Evolutionary conservation across 306 rosid species (phyloP).

Genomic region (Biancaea sappan): DNA sequence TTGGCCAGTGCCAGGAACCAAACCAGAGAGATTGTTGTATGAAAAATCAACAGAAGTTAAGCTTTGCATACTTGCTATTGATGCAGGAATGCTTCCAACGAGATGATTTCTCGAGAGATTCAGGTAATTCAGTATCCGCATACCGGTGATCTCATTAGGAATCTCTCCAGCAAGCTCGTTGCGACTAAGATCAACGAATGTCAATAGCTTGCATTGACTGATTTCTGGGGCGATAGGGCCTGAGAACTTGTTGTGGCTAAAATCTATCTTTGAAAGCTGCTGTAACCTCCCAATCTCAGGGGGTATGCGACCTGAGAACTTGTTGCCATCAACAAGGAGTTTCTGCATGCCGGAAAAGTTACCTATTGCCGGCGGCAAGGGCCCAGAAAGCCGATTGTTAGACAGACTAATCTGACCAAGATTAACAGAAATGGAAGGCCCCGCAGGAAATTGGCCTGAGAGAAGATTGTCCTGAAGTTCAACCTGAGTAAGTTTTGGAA

Average conservation of each 20-base stretch:
- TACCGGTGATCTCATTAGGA: slow-evolving; percentile 71
- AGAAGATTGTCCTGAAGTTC: slow-evolving; percentile 83
- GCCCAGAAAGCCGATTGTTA: slow-evolving; percentile 74
- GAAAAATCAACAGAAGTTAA: slow-evolving; percentile 94
- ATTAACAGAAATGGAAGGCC: slow-evolving; percentile 45
- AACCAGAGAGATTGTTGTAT: slow-evolving; percentile 86
- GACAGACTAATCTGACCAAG: slow-evolving; percentile 90
- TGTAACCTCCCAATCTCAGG: slow-evolving; percentile 77
- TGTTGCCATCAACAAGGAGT: slow-evolving; percentile 81
- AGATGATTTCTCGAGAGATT: slow-evolving; percentile 86
- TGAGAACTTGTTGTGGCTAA: slow-evolving; percentile 72
- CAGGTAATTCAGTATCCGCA: slow-evolving; percentile 82
- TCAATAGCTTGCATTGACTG: slow-evolving; percentile 74
- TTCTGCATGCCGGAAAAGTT: slow-evolving; percentile 92
- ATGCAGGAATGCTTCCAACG: slow-evolving; percentile 72
- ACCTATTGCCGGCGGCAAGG: slow-evolving; percentile 77
- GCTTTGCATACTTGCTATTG: slow-evolving; percentile 87
- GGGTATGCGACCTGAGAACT: slow-evolving; percentile 77
- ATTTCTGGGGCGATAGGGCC: slow-evolving; percentile 76
- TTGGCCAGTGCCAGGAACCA: slow-evolving; percentile 95
- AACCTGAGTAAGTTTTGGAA: slow-evolving; percentile 74
- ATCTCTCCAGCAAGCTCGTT: slow-evolving; percentile 77
- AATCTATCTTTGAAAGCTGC: slow-evolving; percentile 85
- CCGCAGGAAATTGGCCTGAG: slow-evolving; percentile 68
- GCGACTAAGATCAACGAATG: slow-evolving; percentile 85